Conservation (phyloP, 2,329 filamentous ascomycete species). For the Teratosphaeria pseudoeucalypti region DNA sequence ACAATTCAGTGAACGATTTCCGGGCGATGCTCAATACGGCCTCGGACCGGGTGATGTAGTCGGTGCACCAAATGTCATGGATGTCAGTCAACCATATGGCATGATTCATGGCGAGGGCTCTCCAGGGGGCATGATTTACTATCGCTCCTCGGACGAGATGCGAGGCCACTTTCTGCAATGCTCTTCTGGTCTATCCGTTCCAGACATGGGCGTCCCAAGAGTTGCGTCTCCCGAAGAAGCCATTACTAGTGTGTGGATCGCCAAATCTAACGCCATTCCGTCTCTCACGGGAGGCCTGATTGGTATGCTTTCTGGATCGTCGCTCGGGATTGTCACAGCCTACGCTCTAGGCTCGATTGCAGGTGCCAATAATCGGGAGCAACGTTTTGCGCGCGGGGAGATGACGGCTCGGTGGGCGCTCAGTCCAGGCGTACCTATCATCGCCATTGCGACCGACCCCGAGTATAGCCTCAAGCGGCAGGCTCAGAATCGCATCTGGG, state of each 20-base stretch:
- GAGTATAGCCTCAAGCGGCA: slow-evolving; percentile 64
- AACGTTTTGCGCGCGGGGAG: slow-evolving; percentile 60
- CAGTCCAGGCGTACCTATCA: slow-evolving; percentile 84
- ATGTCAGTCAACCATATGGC: slow-evolving; percentile 76
- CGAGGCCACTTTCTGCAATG: slow-evolving; percentile 63
- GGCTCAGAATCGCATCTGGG: slow-evolving; percentile 66
- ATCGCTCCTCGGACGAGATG: slow-evolving; percentile 62
- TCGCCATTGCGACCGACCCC: slow-evolving; percentile 75
- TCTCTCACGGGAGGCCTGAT: slow-evolving; percentile 64
- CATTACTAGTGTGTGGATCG: slow-evolving; percentile 77
- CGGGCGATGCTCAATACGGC: slow-evolving; percentile 65
- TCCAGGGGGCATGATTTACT: slow-evolving; percentile 72
- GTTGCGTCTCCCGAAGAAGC: slow-evolving; percentile 60
- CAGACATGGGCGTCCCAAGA: slow-evolving; percentile 63
- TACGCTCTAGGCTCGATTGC: slow-evolving; percentile 57
- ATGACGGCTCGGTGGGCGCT: slow-evolving; percentile 82
- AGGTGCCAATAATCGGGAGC: slow-evolving; percentile 42
- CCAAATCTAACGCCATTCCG: slow-evolving; percentile 66
- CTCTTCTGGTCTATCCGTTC: slow-evolving; percentile 50
- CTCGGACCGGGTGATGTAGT: slow-evolving; percentile 65
- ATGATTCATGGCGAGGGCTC: slow-evolving; percentile 78
- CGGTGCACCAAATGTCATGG: slow-evolving; percentile 76
- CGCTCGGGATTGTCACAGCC: slow-evolving; percentile 68
- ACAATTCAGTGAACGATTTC: slow-evolving; percentile 68
- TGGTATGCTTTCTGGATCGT: slow-evolving; percentile 74